Evolutionary conservation across 352 stramenopile genomes (phyloP).

Genomic region (Pythium rishiriense): DNA sequence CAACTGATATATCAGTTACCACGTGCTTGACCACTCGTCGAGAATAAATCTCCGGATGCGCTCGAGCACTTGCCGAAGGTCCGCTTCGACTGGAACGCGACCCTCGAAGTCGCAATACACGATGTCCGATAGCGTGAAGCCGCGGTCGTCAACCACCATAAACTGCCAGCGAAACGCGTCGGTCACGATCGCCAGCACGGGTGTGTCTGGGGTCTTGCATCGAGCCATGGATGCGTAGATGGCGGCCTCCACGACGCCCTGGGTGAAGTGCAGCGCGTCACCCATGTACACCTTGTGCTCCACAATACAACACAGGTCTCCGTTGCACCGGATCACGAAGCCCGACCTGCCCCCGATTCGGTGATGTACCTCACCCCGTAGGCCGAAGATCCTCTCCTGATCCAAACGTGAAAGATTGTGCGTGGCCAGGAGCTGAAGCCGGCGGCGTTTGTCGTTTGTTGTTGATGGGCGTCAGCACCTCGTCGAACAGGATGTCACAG

Average conservation of each 20-base stretch:
- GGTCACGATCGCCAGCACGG: not conserved
- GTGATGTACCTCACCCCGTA: not conserved
- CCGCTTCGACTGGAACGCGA: not conserved
- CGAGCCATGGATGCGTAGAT: not conserved
- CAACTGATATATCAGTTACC: too few species aligned
- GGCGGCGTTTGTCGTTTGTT: not conserved
- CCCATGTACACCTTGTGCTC: not conserved
- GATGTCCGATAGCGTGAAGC: not conserved
- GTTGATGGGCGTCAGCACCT: not conserved
- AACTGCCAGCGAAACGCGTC: not conserved
- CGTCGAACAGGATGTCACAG: not conserved
- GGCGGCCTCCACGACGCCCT: not conserved
- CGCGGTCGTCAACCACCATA: not conserved
- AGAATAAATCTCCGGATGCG: not conserved
- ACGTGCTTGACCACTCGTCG: not conserved
- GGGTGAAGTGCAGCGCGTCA: not conserved
- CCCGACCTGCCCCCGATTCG: not conserved
- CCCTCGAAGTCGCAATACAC: not conserved
- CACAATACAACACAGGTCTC: not conserved
- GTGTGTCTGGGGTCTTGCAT: too few species aligned
- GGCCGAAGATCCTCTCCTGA: not conserved
- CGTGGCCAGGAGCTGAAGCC: too few species aligned
- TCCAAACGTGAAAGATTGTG: not conserved
- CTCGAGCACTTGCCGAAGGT: not conserved
- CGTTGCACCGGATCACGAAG: not conserved